Evolutionary conservation across 108 stramenopile species (phyloP), one percentile per base, ranked within the genome.

Genomic region (Conticribra weissflogii): DNA sequence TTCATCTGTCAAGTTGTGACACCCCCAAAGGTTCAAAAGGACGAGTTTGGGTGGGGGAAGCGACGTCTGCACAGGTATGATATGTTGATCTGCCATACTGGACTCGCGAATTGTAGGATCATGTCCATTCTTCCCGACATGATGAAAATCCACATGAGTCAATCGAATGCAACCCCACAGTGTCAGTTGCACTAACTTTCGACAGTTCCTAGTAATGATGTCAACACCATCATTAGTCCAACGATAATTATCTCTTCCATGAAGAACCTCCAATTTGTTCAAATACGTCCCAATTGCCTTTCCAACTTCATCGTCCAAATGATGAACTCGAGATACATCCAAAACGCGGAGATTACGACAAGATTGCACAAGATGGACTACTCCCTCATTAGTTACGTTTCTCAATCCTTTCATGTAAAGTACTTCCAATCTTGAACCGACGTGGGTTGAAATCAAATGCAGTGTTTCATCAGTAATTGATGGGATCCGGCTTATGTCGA

Each of bases 11-110:
- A 89, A 70, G 14, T 57, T 59, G 65, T 85, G 83, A 59, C 83
- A 86, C 4, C 88, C 88, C 88, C 88, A 89, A 3, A 89, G 67
- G 66, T 89, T 89, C 30, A 89, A 47, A 25, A 82, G 67, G 22
- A 84, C 83, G 16, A 88, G 33, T 57, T 83, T 75, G 22, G 27
- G 41, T 14, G 53, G 44, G 16, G 22, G 2, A 56, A 12, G 1
- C 22, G 44, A 28, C 8, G 52, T 28, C 51, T 50, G 19, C 16
- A 44, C n/a, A 21, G 41, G n/a, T 12, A 31, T 24, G 46, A n/a
- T 50, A 16, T 7, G 33, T 21, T 47, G n/a, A 53, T 51, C 57
- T 47, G 14, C 59, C 17, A 33, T 44, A 1, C 36, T n/a, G n/a
- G n/a, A n/a, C n/a, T n/a, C n/a, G n/a, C n/a, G n/a, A n/a, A n/a